Conservation (phyloP, 257 asterid genomes). For the Nyctanthes arbortristis region DNA sequence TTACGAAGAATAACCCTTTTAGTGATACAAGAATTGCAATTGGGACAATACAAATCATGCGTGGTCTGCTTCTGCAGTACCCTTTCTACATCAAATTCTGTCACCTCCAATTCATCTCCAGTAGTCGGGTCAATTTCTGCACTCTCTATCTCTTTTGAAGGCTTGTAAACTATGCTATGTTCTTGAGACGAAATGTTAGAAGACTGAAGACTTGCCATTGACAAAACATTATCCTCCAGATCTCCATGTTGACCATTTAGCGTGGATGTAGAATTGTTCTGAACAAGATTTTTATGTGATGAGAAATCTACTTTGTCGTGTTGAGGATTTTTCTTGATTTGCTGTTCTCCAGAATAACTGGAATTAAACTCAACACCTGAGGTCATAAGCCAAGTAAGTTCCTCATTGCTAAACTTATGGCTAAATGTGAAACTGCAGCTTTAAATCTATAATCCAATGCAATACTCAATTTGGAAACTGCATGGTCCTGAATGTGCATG, state of each 20-base stretch:
- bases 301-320: slow-evolving; percentile 23
- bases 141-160: slow-evolving; percentile 54
- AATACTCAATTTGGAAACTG: background rate
- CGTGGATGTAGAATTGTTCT: slow-evolving; percentile 25
- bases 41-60: slow-evolving; percentile 69
- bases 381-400: slow-evolving; percentile 12
- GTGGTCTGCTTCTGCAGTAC: slow-evolving; percentile 52
- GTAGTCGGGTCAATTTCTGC: slow-evolving; percentile 46
- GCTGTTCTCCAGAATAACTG: slow-evolving; percentile 30
- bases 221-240: background rate
- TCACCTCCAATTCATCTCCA: slow-evolving; percentile 33
- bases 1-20: slow-evolving; percentile 77
- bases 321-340: slow-evolving; percentile 22
- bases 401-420: slow-evolving; percentile 3
- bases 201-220: background rate
- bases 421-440: background rate
- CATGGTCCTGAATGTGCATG: too few species aligned
- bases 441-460: background rate
- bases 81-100: background rate
- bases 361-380: slow-evolving; percentile 40
- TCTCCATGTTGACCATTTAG: background rate
- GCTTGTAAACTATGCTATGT: slow-evolving; percentile 16
- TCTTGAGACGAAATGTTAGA: slow-evolving; percentile 14
- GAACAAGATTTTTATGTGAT: slow-evolving; percentile 21
- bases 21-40: slow-evolving; percentile 60